Evolutionary conservation across 2,329 filamentous ascomycete genomes (phyloP), one percentile per base, ranked within the genome.

Genomic region (Simplicillium aogashimaense): DNA sequence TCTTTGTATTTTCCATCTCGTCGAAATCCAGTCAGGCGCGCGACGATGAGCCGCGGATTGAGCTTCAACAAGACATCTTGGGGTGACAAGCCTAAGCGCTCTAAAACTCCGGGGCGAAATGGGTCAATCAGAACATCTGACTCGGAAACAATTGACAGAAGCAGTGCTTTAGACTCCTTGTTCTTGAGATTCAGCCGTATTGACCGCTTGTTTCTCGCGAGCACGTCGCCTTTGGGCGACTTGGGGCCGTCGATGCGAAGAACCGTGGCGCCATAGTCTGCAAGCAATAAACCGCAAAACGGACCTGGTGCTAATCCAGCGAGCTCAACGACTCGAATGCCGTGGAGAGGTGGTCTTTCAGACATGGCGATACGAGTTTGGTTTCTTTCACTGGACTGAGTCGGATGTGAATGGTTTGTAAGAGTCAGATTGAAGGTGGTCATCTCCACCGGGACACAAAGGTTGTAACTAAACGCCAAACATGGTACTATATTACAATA

Each of bases 71-170:
- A 69, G 1, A 75, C 73, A 0, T 74, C 70, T 12, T 33, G 5
- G 8, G 90, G 89, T 0, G 78, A 79, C 1, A 97, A 74, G 0
- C 83, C 83, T 8, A 90, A 75, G 38, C 81, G 83, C 63, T 97
- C 90, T 2, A 97, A 74, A 1, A 95, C 86, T 25, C 88, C 87
- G 0, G 90, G 90, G 0, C 90, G 84, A 67, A 88, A 97, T 0
- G 90, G 90, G 58, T 97, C 90, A 58, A 97, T 92, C 16, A 95
- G 61, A 29, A 95, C 70, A 61, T 95, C 90, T 41, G 78, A 70
- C 12, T 66, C 57, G 13, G 65, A 60, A 25, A 82, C 64, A 1
- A 95, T 69, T 3, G 70, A 65, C 44, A 78, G 79, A 39, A 95
- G 61, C 7, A 95, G 66, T 1, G 70, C 69, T 9, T 79, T 57